These are phyloP conservation scores for Fusarium heterosporum DNA, from an alignment of 2,329 filamentous ascomycete species.

Conservation along the genomic window DNA sequence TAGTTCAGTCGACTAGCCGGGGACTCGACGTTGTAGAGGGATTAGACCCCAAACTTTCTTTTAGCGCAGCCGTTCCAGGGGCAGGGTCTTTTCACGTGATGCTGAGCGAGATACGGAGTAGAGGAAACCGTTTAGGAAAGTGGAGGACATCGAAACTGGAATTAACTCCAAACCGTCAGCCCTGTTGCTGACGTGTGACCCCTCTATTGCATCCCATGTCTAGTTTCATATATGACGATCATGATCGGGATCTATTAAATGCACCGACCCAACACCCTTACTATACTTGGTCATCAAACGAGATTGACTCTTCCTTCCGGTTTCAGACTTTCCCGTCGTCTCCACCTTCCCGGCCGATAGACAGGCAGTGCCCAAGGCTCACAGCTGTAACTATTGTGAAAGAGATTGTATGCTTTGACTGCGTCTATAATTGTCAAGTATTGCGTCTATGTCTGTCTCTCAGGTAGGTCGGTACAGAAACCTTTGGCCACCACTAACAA, in stretches of 20 bases:
- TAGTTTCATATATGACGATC: constrained; percentile 14
- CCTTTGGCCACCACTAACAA: not conserved
- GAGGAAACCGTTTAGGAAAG: not conserved
- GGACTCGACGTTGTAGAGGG: not conserved
- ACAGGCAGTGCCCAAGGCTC: not conserved
- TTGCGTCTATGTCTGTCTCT: too few relatives aligned
- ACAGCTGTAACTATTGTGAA: not conserved
- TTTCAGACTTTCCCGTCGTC: constrained; percentile 14
- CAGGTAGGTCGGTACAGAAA: constrained; percentile 14
- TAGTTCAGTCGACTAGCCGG: not conserved
- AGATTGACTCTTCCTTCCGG: constrained; percentile 22
- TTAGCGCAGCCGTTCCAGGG: constrained; percentile 3
- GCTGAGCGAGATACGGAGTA: not conserved
- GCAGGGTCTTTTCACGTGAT: constrained; percentile 10
- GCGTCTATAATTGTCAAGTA: too few relatives aligned
- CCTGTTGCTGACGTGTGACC: constrained; percentile 19
- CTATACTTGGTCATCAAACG: not conserved
- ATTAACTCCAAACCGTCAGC: constrained; percentile 18
- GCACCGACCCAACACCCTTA: too few relatives aligned
- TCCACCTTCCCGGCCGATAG: constrained; percentile 8
- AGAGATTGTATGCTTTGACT: not conserved
- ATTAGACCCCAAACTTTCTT: not conserved
- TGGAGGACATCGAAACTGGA: not conserved
- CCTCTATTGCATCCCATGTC: not conserved
- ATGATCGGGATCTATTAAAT: not conserved